Percentiles rank a stretch among this genome's conserved stretches.
phyloP scores from a whole-genome alignment of 2,329 filamentous ascomycete genomes.

The Aspergillus pseudoglaucus region DNA sequence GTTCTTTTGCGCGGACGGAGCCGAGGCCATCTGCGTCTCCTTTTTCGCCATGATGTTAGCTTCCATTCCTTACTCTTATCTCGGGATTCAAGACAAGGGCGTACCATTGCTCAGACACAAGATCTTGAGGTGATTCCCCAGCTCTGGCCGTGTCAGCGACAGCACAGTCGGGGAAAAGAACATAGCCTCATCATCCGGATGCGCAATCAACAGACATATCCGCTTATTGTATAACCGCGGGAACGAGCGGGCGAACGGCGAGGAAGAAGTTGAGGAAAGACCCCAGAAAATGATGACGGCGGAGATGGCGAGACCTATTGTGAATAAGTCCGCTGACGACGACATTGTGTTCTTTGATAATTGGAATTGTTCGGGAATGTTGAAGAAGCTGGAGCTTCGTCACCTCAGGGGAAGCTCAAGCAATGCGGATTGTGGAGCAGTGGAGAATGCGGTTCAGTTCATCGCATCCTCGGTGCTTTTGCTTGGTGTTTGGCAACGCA shows the following conservation, averaged over 20 bases:
- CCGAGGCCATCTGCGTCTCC: constrained; percentile 84
- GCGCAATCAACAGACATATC: constrained; percentile 87
- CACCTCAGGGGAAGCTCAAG: background rate
- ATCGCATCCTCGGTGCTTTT: background rate
- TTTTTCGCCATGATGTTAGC: constrained; percentile 22
- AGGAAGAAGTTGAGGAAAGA: constrained; percentile 34
- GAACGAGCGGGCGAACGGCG: constrained; percentile 32
- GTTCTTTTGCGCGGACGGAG: constrained; percentile 71
- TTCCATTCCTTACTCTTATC: background rate
- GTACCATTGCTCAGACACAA: constrained; percentile 80
- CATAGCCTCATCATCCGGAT: constrained; percentile 99
- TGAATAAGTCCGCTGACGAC: constrained; percentile 14
- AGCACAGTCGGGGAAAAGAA: constrained; percentile 91
- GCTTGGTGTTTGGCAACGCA: no score
- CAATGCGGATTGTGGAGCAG: background rate
- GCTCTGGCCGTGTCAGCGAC: constrained; percentile 69
- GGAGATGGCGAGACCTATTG: constrained; percentile 31
- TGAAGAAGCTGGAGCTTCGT: background rate
- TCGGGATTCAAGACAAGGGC: constrained; percentile 6
- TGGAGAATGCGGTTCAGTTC: background rate
- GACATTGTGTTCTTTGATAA: constrained; percentile 9
- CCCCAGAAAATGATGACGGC: constrained; percentile 40
- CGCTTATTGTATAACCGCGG: constrained; percentile 72
- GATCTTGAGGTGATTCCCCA: constrained; percentile 89
- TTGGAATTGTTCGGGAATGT: background rate